Evolutionary conservation across 148 eudicot genomes (phyloP).

Genomic region (Euryodendron excelsum): DNA sequence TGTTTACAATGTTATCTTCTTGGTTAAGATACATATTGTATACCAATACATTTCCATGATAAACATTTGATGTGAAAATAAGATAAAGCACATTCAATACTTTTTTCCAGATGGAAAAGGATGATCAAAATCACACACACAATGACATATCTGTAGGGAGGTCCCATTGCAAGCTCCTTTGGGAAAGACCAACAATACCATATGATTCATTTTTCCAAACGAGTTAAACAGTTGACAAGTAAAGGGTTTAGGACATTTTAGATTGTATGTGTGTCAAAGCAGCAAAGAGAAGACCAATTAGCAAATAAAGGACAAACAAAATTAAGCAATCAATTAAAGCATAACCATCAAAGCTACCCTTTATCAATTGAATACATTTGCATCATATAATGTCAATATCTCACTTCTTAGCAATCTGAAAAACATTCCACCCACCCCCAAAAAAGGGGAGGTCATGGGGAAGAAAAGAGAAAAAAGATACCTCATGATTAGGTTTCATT

Average conservation of each 20-base stretch:
- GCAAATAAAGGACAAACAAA: background rate
- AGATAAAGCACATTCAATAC: background rate
- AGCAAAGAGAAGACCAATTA: background rate
- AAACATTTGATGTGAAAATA: background rate
- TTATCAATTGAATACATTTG: background rate
- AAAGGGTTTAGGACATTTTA: background rate
- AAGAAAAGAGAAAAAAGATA: background rate
- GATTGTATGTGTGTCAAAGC: background rate
- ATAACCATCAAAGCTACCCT: background rate
- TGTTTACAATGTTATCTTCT: background rate
- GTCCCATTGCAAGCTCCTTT: background rate
- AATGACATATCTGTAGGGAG: constrained; percentile 4
- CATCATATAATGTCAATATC: background rate
- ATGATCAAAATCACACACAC: too few relatives aligned
- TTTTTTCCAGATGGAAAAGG: background rate
- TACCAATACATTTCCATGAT: background rate
- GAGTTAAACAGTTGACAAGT: background rate
- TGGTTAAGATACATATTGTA: background rate
- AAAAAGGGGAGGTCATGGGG: background rate
- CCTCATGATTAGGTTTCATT: background rate
- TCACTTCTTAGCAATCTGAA: background rate
- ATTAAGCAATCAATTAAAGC: background rate
- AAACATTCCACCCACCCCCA: background rate
- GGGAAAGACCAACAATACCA: background rate
- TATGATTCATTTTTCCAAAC: background rate